phyloP scores from a whole-genome alignment of 164 flowering plant genomes.

The Stephania japonica region DNA sequence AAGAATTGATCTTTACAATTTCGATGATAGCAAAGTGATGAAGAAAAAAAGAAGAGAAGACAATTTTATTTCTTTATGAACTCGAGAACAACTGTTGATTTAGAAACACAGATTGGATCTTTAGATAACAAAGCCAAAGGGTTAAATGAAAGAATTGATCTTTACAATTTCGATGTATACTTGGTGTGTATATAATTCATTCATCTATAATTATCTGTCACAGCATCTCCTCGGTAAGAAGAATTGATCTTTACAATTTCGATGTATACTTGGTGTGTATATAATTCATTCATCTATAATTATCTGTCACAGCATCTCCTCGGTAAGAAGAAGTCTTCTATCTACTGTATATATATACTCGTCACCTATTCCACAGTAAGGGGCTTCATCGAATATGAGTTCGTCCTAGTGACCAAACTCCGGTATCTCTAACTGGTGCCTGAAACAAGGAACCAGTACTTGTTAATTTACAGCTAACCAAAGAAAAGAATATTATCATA shows the following conservation, averaged over 20 bases:
- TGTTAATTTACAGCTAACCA: not conserved
- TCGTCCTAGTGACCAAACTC: conserved; percentile 90
- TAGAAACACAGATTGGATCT: not conserved
- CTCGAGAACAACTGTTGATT: not conserved
- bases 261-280: not conserved
- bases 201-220: too few species aligned
- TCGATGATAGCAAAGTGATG: not conserved
- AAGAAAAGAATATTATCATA: not conserved
- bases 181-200: too few species aligned
- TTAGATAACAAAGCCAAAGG: not conserved
- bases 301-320: not conserved
- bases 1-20: too few species aligned
- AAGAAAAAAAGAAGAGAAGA: not conserved
- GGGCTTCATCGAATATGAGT: conserved; percentile 66
- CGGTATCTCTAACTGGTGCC: conserved; percentile 77
- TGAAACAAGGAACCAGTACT: conserved; percentile 23
- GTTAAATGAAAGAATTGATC: not conserved
- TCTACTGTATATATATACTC: not conserved
- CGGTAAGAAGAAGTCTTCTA: not conserved
- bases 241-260: not conserved
- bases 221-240: not conserved
- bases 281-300: too few species aligned
- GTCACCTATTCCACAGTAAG: not conserved
- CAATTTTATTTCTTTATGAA: not conserved
- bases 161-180: not conserved